phyloP scores from a whole-genome alignment of 257 asterid species.

The Apocynum venetum region DNA sequence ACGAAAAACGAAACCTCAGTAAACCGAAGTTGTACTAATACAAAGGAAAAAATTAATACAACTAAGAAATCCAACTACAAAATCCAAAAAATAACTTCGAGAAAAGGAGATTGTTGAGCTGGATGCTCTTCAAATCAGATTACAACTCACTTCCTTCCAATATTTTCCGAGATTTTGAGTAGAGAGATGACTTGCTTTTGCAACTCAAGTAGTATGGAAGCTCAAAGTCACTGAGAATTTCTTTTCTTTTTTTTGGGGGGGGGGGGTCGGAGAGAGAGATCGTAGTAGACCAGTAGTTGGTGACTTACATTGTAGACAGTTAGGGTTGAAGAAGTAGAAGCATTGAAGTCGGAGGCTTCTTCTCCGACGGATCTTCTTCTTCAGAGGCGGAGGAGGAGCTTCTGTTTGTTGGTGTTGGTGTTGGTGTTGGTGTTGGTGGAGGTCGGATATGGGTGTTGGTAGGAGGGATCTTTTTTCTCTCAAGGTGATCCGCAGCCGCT shows the following conservation, averaged over 20 bases:
- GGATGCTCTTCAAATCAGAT: conserved; percentile 5
- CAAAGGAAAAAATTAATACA: background rate
- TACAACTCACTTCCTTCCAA: background rate
- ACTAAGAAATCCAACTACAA: background rate
- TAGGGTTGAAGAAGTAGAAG: background rate
- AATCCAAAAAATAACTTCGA: background rate
- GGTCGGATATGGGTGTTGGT: background rate
- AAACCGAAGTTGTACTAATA: background rate
- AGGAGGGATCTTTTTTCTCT: background rate
- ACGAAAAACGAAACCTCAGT: background rate
- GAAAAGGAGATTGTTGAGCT: background rate
- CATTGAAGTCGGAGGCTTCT: background rate
- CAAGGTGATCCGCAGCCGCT: background rate
- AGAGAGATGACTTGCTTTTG: background rate
- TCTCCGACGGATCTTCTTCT: conserved; percentile 4
- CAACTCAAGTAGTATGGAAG: background rate
- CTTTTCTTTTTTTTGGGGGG: background rate
- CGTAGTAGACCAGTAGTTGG: background rate
- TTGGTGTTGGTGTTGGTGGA: background rate
- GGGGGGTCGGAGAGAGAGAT: background rate
- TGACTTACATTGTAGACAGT: background rate
- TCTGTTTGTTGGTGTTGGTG: background rate
- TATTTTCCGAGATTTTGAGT: background rate
- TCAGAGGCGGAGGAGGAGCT: background rate
- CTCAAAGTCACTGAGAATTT: background rate